Conservation (phyloP, 805 yeast species). For the Crinitomyces ghanaensis region DNA sequence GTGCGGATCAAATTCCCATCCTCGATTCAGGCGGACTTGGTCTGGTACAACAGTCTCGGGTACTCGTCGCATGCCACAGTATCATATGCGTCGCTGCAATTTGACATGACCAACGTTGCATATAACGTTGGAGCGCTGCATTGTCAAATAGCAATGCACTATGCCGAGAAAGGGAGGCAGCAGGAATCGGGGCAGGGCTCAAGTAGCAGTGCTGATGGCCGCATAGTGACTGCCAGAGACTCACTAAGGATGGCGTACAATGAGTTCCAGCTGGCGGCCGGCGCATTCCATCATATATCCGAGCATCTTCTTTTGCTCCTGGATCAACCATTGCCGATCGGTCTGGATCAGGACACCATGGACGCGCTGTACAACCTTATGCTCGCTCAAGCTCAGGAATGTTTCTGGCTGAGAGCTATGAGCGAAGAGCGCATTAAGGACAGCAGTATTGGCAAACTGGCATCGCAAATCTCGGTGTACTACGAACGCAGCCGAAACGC, state of each 20-base stretch:
- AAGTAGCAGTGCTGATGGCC: too few relatives aligned
- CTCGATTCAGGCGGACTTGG: conserved; percentile 34
- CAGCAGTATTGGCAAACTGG: conserved; percentile 49
- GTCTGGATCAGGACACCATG: conserved; percentile 41
- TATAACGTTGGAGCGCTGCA: conserved; percentile 61
- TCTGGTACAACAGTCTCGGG: conserved; percentile 66
- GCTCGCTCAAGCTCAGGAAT: conserved; percentile 83
- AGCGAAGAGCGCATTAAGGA: conserved; percentile 41
- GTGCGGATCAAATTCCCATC: neutral
- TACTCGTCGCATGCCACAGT: conserved; percentile 40
- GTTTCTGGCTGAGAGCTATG: conserved; percentile 67
- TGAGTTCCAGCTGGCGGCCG: conserved; percentile 61
- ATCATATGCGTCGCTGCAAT: conserved; percentile 36
- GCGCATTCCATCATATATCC: conserved; percentile 39
- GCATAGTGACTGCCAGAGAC: conserved; percentile 33
- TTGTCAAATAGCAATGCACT: conserved; percentile 42
- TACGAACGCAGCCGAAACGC: conserved; percentile 44
- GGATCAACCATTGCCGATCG: conserved; percentile 27
- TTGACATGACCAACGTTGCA: conserved; percentile 51
- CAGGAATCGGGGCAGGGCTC: too few relatives aligned
- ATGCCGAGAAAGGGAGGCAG: conserved; percentile 23
- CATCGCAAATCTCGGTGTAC: conserved; percentile 48
- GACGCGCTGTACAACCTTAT: conserved; percentile 40
- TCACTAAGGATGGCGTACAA: conserved; percentile 53
- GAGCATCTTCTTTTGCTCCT: conserved; percentile 18